phyloP scores from a whole-genome alignment of 2,329 filamentous ascomycete species.

The Pseudogymnoascus sp. region DNA sequence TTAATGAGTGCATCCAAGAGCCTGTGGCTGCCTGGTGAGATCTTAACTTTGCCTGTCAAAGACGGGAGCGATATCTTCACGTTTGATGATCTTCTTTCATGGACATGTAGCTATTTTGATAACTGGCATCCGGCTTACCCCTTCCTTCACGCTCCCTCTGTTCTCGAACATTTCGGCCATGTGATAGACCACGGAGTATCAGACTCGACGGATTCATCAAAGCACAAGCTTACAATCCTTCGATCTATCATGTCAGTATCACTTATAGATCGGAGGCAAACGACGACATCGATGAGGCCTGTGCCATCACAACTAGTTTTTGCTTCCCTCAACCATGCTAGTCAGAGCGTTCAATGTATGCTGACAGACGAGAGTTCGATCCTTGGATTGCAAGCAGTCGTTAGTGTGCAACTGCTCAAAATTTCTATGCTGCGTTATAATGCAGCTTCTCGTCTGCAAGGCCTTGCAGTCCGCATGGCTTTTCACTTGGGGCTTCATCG shows the following conservation, averaged over 20 bases:
- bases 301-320: constrained; percentile 39
- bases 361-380: constrained; percentile 39
- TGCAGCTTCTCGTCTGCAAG: constrained; percentile 45
- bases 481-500: constrained; percentile 48
- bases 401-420: constrained; percentile 44
- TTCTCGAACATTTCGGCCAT: constrained; percentile 38
- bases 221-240: constrained; percentile 34
- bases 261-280: constrained; percentile 41
- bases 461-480: constrained; percentile 43
- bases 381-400: constrained; percentile 39
- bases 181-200: constrained; percentile 28
- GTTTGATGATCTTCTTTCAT: constrained; percentile 41
- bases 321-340: constrained; percentile 38
- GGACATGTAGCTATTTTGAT: constrained; percentile 45
- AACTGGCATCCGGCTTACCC: constrained; percentile 49
- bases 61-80: not conserved
- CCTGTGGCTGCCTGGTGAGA: not conserved
- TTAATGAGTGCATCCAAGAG: constrained; percentile 14
- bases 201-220: constrained; percentile 19
- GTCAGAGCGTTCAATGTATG: constrained; percentile 39
- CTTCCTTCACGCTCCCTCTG: constrained; percentile 43
- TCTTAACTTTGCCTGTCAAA: not conserved
- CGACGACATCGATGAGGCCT: constrained; percentile 5
- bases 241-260: constrained; percentile 44
- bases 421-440: constrained; percentile 47